Conservation (phyloP, 129 eudicot species). For the sunflower (Helianthus annuus) region DNA sequence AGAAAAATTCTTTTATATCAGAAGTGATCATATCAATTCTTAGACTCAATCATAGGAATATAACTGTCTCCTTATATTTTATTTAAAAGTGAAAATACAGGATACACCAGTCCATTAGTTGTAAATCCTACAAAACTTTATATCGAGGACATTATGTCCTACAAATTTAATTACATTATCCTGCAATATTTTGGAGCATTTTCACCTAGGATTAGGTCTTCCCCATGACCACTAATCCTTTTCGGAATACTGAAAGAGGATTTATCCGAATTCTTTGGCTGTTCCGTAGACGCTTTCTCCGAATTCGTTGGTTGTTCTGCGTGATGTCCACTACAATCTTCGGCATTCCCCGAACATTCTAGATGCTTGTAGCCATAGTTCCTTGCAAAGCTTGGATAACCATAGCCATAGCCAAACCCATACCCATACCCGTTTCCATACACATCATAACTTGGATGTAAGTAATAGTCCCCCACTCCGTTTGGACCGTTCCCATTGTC, state of each 20-base stretch:
- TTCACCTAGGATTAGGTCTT: neutral
- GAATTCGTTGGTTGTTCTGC: too few species aligned
- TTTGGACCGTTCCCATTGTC: neutral
- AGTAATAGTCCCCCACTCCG: slow-evolving; percentile 6
- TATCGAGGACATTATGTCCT: too few species aligned
- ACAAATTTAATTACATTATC: slow-evolving; percentile 17
- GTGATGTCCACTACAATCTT: slow-evolving; percentile 23
- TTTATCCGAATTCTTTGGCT: slow-evolving; percentile 10
- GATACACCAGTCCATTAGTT: neutral
- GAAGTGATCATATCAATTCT: too few species aligned
- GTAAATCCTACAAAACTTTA: neutral
- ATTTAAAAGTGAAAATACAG: neutral
- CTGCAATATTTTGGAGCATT: slow-evolving; percentile 8
- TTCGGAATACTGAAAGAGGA: neutral
- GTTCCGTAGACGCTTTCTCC: neutral
- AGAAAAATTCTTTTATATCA: too few species aligned
- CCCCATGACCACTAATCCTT: neutral
- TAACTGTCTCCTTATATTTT: neutral
- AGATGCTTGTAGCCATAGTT: slow-evolving; percentile 14
- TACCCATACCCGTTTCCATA: slow-evolving; percentile 7
- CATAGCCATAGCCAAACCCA: neutral
- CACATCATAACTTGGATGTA: slow-evolving; percentile 20
- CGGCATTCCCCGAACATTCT: slow-evolving; percentile 23
- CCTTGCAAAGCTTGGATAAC: neutral
- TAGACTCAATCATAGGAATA: neutral